These are phyloP conservation scores for Diutina rugosa DNA, from an alignment of 1,139 yeast species.

Conservation along the genomic window DNA sequence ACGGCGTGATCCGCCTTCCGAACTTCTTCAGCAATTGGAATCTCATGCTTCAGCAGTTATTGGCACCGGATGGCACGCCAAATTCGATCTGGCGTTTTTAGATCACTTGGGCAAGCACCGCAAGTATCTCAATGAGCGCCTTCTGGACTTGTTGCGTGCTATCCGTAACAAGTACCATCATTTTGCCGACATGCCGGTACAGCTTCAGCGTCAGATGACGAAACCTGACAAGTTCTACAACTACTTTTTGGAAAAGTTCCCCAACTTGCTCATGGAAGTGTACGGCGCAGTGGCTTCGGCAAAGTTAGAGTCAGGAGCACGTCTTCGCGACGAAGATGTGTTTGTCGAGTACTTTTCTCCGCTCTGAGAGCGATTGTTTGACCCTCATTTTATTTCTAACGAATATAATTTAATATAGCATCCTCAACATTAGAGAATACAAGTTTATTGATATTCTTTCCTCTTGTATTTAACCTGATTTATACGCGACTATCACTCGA, in stretches of 20 bases:
- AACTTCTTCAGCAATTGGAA: conserved; percentile 49
- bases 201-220: conserved; percentile 48
- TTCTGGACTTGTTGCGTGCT: conserved; percentile 81
- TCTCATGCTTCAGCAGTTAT: conserved; percentile 41
- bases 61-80: conserved; percentile 53
- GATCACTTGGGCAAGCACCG: conserved; percentile 84
- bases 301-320: conserved; percentile 10
- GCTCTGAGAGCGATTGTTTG: neutral
- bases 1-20: conserved; percentile 76
- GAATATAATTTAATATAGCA: neutral
- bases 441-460: no score
- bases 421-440: neutral
- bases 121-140: conserved; percentile 64
- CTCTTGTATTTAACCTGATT: no score
- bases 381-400: neutral
- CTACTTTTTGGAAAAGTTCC: conserved; percentile 66
- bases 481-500: no score
- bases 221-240: conserved; percentile 78
- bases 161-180: conserved; percentile 88
- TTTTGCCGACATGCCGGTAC: conserved; percentile 73
- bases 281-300: conserved; percentile 46
- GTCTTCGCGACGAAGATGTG: conserved; percentile 46
- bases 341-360: conserved; percentile 35
- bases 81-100: conserved; percentile 57
- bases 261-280: conserved; percentile 63